Evolutionary conservation across 1,284 basidiomycete species (phyloP).

Genomic region (Peniophora sp.): DNA sequence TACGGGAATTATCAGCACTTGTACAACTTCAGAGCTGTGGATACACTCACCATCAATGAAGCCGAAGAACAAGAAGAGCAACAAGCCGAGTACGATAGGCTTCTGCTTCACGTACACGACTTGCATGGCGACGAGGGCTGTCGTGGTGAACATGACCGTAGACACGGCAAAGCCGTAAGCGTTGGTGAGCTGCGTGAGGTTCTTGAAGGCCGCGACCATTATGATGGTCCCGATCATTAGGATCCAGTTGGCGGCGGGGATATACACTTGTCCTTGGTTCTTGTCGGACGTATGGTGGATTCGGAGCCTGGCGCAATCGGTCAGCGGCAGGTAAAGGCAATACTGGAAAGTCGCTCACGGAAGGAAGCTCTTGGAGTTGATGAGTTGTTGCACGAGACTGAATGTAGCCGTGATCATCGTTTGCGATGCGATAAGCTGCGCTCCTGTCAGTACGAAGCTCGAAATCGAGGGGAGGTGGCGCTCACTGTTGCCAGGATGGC

Average conservation of each 20-base stretch:
- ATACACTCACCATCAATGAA: slow-evolving; percentile 42
- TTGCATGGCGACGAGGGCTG: slow-evolving; percentile 47
- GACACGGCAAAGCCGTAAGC: slow-evolving; percentile 55
- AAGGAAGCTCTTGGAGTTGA: slow-evolving; percentile 52
- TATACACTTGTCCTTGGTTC: slow-evolving; percentile 57
- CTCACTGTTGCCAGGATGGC: slow-evolving; percentile 55
- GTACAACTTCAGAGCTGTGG: background rate
- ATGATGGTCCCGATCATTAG: slow-evolving; percentile 50
- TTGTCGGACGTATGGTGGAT: slow-evolving; percentile 54
- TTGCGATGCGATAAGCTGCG: slow-evolving; percentile 50
- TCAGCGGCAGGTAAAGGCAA: background rate
- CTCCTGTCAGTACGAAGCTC: slow-evolving; percentile 1
- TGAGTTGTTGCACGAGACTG: slow-evolving; percentile 55
- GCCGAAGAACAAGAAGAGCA: slow-evolving; percentile 48
- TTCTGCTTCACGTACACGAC: slow-evolving; percentile 48
- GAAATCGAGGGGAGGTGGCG: background rate
- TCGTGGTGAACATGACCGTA: slow-evolving; percentile 58
- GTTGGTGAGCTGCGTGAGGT: slow-evolving; percentile 40
- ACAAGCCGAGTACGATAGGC: slow-evolving; percentile 33
- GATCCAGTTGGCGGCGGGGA: slow-evolving; percentile 51
- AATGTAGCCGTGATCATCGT: slow-evolving; percentile 67
- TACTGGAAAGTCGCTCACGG: slow-evolving; percentile 20
- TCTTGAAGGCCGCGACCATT: slow-evolving; percentile 50
- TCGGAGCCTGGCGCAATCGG: slow-evolving; percentile 25
- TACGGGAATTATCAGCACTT: slow-evolving; percentile 22